phyloP scores from a whole-genome alignment of 495 filamentous ascomycete genomes.

The Talaromyces adpressus region DNA sequence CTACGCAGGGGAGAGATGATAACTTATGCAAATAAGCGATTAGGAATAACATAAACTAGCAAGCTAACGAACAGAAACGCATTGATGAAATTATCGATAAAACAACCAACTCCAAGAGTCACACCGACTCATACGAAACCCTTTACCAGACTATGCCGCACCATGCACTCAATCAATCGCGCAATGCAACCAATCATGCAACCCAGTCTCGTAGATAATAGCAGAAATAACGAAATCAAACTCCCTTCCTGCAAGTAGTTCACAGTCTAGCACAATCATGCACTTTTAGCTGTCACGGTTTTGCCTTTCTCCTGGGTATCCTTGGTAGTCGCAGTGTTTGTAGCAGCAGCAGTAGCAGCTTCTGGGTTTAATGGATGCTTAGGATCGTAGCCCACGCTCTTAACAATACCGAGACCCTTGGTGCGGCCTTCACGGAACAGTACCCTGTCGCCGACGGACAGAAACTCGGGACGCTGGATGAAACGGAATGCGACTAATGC shows the following conservation, averaged over 20 bases:
- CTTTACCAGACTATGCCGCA: neutral
- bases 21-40: neutral
- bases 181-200: neutral
- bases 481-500: conserved; percentile 91
- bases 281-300: neutral
- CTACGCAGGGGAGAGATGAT: neutral
- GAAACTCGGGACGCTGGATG: conserved; percentile 91
- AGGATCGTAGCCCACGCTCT: conserved; percentile 80
- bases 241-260: neutral
- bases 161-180: conserved; percentile 1
- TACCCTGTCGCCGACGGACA: conserved; percentile 80
- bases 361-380: conserved; percentile 48
- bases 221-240: neutral
- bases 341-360: conserved; percentile 9
- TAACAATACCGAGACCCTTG: conserved; percentile 93
- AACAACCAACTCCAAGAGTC: neutral
- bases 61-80: neutral
- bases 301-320: neutral
- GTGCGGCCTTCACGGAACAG: conserved; percentile 93
- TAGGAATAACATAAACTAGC: neutral
- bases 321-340: neutral
- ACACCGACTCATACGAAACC: neutral
- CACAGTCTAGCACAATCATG: neutral
- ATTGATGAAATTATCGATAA: neutral
- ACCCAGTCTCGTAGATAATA: neutral